Percentiles rank a stretch among this genome's conserved stretches.
Evolutionary conservation across 768 basidiomycete genomes (phyloP).

Genomic region (Tulasnella sp.): DNA sequence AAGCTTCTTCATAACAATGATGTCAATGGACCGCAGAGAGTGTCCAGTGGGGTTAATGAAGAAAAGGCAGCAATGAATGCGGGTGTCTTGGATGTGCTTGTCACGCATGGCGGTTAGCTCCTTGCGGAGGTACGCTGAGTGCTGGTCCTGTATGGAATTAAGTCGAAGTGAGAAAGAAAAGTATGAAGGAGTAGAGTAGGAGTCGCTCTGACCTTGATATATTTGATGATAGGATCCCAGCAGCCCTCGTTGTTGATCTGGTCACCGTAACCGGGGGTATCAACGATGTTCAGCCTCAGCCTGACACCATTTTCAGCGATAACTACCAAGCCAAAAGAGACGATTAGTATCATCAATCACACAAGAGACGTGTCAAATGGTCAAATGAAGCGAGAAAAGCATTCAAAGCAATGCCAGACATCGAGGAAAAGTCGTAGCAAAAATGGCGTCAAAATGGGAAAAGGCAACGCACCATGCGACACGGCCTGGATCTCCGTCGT

Average conservation of each 20-base stretch:
- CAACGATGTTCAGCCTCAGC: slow-evolving; percentile 93
- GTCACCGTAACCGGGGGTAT: slow-evolving; percentile 98
- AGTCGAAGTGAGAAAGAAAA: neutral
- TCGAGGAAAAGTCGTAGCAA: slow-evolving; percentile 7
- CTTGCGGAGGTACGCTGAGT: slow-evolving; percentile 97
- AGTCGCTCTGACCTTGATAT: slow-evolving; percentile 61
- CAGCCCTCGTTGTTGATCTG: slow-evolving; percentile 99
- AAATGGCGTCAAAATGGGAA: slow-evolving; percentile 19
- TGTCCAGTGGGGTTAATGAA: slow-evolving; percentile 99
- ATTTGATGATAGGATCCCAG: slow-evolving; percentile 99
- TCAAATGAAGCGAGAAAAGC: neutral
- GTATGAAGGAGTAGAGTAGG: neutral
- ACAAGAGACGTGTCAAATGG: neutral
- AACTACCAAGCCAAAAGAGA: slow-evolving; percentile 49
- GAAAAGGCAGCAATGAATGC: slow-evolving; percentile 96
- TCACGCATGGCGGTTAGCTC: slow-evolving; percentile 98
- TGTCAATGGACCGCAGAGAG: slow-evolving; percentile 90
- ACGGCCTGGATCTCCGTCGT: slow-evolving; percentile 96
- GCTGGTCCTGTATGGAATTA: slow-evolving; percentile 65
- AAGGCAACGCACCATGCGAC: slow-evolving; percentile 71
- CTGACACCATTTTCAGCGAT: slow-evolving; percentile 95
- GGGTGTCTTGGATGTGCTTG: slow-evolving; percentile 96
- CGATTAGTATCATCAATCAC: neutral
- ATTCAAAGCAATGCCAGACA: neutral
- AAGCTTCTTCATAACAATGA: slow-evolving; percentile 98